A percentile compares a stretch with the other conserved stretches of the same genome.
phyloP scores from a whole-genome alignment of 139 green algal species.

The Coelastrella sp. region DNA sequence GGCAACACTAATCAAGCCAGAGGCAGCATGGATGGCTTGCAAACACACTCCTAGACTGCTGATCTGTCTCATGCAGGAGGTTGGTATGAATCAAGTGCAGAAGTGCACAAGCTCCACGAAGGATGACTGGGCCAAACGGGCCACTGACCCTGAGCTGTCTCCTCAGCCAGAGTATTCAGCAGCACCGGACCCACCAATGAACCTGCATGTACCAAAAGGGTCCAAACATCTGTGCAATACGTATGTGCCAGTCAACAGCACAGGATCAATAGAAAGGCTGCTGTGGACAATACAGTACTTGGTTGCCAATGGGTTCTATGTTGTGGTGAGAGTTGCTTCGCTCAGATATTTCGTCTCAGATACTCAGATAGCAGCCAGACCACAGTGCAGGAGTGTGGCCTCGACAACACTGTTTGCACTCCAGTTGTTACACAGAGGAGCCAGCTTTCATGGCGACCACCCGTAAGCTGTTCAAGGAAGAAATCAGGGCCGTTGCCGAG shows the following conservation, averaged over 20 bases:
- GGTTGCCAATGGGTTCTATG: conserved; percentile 43
- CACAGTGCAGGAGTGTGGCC: too few relatives aligned
- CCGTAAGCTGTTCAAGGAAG: too few relatives aligned
- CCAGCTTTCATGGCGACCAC: too few relatives aligned
- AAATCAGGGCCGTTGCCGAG: too few relatives aligned
- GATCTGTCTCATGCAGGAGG: neutral
- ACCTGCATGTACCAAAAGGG: neutral
- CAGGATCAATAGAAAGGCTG: neutral
- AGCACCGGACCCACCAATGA: neutral
- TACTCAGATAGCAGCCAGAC: too few relatives aligned
- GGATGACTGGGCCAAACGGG: conserved; percentile 2
- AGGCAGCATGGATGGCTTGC: too few relatives aligned
- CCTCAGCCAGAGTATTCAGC: neutral
- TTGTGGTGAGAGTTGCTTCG: conserved; percentile 22
- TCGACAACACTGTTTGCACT: too few relatives aligned
- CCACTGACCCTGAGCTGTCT: neutral
- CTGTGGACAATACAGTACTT: conserved; percentile 44
- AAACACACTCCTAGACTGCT: neutral
- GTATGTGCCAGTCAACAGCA: conserved; percentile 17
- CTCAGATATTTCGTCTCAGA: too few relatives aligned
- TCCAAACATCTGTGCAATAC: conserved; percentile 35
- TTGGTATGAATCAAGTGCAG: neutral
- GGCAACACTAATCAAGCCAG: too few relatives aligned
- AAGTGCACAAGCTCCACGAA: neutral
- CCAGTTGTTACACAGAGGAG: too few relatives aligned